phyloP scores from a whole-genome alignment of 2,329 filamentous ascomycete genomes.

The Zymoseptoria pseudotritici region DNA sequence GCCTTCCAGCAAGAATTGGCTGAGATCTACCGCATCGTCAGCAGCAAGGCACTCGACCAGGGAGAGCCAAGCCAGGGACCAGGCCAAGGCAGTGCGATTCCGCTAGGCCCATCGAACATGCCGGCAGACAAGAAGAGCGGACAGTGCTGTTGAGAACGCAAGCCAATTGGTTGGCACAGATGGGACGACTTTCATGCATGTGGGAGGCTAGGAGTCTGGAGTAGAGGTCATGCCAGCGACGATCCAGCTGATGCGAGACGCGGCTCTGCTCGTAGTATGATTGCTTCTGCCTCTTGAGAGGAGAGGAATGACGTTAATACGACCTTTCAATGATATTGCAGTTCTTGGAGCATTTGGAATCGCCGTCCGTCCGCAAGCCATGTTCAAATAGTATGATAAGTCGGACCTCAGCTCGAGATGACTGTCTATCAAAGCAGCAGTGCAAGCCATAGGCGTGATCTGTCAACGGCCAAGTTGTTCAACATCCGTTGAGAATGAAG shows the following conservation, averaged over 20 bases:
- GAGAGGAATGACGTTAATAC: background rate
- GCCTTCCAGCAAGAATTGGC: conserved; percentile 98
- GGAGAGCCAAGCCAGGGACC: conserved; percentile 74
- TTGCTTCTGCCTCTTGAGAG: background rate
- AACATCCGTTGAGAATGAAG: too few relatives aligned
- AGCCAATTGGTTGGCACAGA: background rate
- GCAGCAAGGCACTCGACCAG: conserved; percentile 90
- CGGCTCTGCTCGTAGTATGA: background rate
- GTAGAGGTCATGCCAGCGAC: background rate
- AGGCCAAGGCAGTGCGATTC: conserved; percentile 64
- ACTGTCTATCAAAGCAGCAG: background rate
- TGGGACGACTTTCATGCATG: background rate
- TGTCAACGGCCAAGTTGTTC: too few relatives aligned
- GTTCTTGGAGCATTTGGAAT: background rate
- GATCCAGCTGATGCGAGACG: background rate
- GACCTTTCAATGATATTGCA: background rate
- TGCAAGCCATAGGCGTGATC: background rate
- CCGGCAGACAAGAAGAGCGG: conserved; percentile 74
- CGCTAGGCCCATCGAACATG: conserved; percentile 78
- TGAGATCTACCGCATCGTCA: conserved; percentile 99
- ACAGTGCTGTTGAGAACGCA: conserved; percentile 62
- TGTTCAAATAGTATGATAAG: too few relatives aligned
- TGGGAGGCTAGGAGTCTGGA: background rate
- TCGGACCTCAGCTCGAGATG: background rate
- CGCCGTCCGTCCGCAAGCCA: background rate